Evolutionary conservation across 257 asterid species (phyloP), one percentile per base, ranked within the genome.

Genomic region (Fraxinus cuspidata): DNA sequence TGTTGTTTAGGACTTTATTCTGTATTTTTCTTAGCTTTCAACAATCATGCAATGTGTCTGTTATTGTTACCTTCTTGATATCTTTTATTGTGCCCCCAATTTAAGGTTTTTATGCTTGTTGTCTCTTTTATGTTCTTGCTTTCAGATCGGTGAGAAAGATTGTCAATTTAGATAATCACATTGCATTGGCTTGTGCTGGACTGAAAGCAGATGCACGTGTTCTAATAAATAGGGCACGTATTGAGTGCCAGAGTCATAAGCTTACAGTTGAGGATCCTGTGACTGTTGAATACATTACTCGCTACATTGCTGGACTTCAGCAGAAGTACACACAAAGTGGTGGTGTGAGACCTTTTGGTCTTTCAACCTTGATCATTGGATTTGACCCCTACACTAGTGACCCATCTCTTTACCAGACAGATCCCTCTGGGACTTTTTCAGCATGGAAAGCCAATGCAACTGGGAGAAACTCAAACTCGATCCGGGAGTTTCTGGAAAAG

Each of bases 371-470:
- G 94, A 95, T 95, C 53, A 86, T 95, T 82, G 99, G 99, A 67
- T 95, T 95, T 80, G 99, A 95, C 84, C 99, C 99, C n/a, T 91
- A 95, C 88, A 90, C 96, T 0, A 93, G 86, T 53, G 87, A 77
- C 79, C 99, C 99, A 64, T 78, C 97, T 47, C 97, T 95, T 51
- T 95, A 95, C 80, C 99, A 95, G 87, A 95, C 99, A 21, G 99
- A 95, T 79, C 99, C 99, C 44, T 95, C 99, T 0, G 99, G 99
- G 23, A 95, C 99, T 28, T 95, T 95, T 83, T 95, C 99, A 11
- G 97, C 99, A 25, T 95, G 99, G 99, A 93, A 93, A 81, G 99
- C 99, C 44, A 95, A 95, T 87, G 97, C 99, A 23, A 93, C 99
- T 64, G 99, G 98, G 80, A 88, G 99, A 81, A 93, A 93, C 87